Evolutionary conservation across 2,329 filamentous ascomycete species (phyloP).

Genomic region (Hypoxylon sp.): DNA sequence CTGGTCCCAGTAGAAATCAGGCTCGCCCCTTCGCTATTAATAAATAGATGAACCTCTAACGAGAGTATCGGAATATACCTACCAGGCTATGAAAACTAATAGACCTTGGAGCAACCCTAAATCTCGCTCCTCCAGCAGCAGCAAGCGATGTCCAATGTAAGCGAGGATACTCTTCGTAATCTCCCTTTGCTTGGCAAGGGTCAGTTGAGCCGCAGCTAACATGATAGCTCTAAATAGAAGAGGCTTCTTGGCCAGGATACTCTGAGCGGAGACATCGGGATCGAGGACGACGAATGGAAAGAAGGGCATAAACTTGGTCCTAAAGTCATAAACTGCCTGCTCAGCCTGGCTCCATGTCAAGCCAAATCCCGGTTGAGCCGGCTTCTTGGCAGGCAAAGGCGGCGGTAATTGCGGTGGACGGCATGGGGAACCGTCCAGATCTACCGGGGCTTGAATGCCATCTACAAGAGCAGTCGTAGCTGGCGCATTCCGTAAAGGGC

Average conservation of each 20-base stretch:
- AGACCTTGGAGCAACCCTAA: constrained; percentile 62
- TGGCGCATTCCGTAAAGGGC: constrained; percentile 7
- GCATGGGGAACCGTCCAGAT: not conserved
- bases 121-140: constrained; percentile 57
- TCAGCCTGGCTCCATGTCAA: constrained; percentile 57
- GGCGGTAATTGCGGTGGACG: constrained; percentile 5
- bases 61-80: constrained; percentile 25
- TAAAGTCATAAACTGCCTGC: constrained; percentile 53
- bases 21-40: constrained; percentile 50
- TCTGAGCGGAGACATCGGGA: constrained; percentile 47
- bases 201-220: constrained; percentile 52
- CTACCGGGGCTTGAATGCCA: not conserved
- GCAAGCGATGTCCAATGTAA: constrained; percentile 57
- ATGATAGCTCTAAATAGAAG: constrained; percentile 57
- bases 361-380: constrained; percentile 50
- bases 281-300: constrained; percentile 57
- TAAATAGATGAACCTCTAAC: constrained; percentile 7
- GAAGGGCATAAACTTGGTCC: constrained; percentile 50
- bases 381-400: constrained; percentile 14
- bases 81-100: constrained; percentile 62
- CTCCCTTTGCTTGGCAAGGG: constrained; percentile 53
- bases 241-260: constrained; percentile 53
- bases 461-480: not conserved
- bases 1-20: constrained; percentile 53
- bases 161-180: constrained; percentile 58